A percentile compares a stretch with the other conserved stretches of the same genome.
Evolutionary conservation across 148 eudicot species (phyloP).

Genomic region (Talinum fruticosum): DNA sequence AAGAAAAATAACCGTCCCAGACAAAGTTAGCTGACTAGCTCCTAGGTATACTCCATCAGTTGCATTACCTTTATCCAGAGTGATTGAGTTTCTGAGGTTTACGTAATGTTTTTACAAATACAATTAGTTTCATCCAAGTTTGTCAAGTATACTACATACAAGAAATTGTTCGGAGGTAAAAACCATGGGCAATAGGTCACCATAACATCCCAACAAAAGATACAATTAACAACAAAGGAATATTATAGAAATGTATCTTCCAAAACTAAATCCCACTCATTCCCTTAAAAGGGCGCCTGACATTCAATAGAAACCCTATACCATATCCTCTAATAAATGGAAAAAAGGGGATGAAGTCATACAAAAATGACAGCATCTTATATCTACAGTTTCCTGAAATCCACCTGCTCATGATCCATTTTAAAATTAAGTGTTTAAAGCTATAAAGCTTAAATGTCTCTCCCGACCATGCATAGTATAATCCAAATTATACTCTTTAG

Average conservation of each 20-base stretch:
- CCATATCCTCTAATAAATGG: neutral
- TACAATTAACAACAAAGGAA: too few species aligned
- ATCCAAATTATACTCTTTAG: too few species aligned
- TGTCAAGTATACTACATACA: neutral
- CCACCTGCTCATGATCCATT: too few species aligned
- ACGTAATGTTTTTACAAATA: neutral
- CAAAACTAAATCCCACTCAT: neutral
- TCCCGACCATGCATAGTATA: too few species aligned
- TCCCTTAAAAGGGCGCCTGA: neutral
- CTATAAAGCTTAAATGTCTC: neutral
- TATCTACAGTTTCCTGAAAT: neutral
- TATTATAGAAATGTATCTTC: too few species aligned
- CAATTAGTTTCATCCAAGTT: neutral
- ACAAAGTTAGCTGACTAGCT: neutral
- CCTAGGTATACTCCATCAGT: neutral
- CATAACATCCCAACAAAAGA: neutral
- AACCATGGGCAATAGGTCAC: neutral
- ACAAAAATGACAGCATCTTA: neutral
- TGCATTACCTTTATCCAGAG: neutral
- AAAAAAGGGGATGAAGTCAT: neutral
- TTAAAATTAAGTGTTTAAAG: neutral
- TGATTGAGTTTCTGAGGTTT: neutral
- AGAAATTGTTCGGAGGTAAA: neutral
- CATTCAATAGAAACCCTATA: neutral
- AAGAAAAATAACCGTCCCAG: neutral